phyloP scores from a whole-genome alignment of 352 stramenopile genomes.

The Phytophthora citrophthora region DNA sequence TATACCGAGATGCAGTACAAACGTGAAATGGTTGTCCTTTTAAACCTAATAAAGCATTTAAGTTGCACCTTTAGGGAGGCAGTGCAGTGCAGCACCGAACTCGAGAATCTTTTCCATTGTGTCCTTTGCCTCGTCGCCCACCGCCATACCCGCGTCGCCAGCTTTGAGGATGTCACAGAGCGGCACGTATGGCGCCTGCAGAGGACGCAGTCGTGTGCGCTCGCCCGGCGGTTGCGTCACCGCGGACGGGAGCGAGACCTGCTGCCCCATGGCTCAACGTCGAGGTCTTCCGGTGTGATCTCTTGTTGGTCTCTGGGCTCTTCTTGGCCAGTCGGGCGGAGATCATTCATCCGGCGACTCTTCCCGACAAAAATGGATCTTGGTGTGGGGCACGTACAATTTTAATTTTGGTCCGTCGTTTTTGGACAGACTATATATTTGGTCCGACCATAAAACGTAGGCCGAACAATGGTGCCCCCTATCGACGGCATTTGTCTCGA shows the following conservation, averaged over 20 bases:
- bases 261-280: slow-evolving; percentile 61
- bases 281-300: not conserved
- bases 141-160: slow-evolving; percentile 43
- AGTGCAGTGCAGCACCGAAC: slow-evolving; percentile 54
- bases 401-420: not conserved
- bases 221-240: slow-evolving; percentile 19
- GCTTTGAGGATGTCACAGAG: slow-evolving; percentile 68
- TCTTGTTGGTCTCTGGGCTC: slow-evolving; percentile 14
- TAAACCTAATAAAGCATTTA: not conserved
- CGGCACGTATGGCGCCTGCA: slow-evolving; percentile 59
- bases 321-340: slow-evolving; percentile 20
- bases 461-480: too few species aligned
- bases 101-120: slow-evolving; percentile 75
- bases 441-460: too few species aligned
- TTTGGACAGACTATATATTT: too few species aligned
- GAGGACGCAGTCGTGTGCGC: slow-evolving; percentile 22
- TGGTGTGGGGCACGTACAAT: slow-evolving; percentile 15
- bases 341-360: slow-evolving; percentile 22
- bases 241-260: slow-evolving; percentile 40
- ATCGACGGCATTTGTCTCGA: too few species aligned
- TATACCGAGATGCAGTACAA: not conserved
- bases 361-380: slow-evolving; percentile 22
- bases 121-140: slow-evolving; percentile 66
- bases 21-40: not conserved
- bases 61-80: slow-evolving; percentile 64